phyloP scores from a whole-genome alignment of 2,329 filamentous ascomycete species.

The Colletotrichum tanaceti region DNA sequence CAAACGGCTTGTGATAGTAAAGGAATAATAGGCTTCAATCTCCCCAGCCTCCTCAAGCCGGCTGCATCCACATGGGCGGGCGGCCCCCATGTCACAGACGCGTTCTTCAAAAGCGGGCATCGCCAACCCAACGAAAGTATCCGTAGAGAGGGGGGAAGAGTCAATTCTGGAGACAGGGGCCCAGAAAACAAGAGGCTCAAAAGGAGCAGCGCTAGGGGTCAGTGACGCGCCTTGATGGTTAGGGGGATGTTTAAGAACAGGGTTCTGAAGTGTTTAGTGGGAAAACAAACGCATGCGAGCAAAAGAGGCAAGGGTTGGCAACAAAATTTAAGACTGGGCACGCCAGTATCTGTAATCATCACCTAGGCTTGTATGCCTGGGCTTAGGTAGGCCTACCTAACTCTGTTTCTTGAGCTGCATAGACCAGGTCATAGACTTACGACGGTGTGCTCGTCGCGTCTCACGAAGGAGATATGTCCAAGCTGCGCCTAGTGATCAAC shows the following conservation, averaged over 20 bases:
- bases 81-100: background rate
- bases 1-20: background rate
- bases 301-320: constrained; percentile 1
- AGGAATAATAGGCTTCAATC: background rate
- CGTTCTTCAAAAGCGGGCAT: background rate
- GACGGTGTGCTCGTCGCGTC: background rate
- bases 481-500: background rate
- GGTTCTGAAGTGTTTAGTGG: background rate
- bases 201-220: background rate
- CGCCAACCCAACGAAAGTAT: background rate
- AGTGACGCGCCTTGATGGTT: constrained; percentile 3
- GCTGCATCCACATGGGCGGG: background rate
- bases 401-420: background rate
- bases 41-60: constrained; percentile 1
- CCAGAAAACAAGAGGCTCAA: constrained; percentile 2
- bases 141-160: too few relatives aligned
- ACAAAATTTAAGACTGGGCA: background rate
- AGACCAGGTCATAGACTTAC: background rate
- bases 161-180: background rate
- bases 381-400: background rate
- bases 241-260: background rate
- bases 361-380: background rate
- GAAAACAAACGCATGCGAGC: background rate
- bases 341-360: background rate
- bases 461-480: background rate